Evolutionary conservation across 495 filamentous ascomycete species (phyloP), one percentile per base, ranked within the genome.

Genomic region (Aspergillus kassunensis): DNA sequence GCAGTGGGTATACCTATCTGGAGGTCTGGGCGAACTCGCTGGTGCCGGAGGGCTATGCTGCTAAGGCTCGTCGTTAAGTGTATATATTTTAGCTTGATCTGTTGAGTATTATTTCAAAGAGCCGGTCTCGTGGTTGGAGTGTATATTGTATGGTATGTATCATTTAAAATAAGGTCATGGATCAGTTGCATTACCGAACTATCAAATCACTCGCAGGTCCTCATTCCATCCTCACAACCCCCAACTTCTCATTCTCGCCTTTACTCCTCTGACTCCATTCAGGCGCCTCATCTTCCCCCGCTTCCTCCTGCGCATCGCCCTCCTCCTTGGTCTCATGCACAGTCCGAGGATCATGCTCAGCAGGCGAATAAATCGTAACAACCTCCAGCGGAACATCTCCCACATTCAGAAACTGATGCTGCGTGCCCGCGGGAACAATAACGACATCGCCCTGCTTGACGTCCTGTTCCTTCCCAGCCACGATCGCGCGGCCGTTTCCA

Each of bases 341-440:
- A 12, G 79, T 79, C 25, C 65, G 71, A 1, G 76, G 62, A 40
- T 75, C 69, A 58, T 85, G 82, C 60, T 85, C 80, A 0, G 82
- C 81, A 0, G 81, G 80, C 1, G 75, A 76, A 57, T 85, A 86
- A n/a, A 84, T 73, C 0, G 80, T 85, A 15, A 83, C 76, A 18
- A 84, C 63, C 48, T 82, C 79, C 57, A 83, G 57, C 11, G 78
- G 73, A 19, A 64, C 66, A 6, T 69, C 61, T 2, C 78, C 80
- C 16, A 68, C 80, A 54, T 83, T 85, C n/a, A 84, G 63, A 56
- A 86, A 85, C 57, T 85, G 81, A 58, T 86, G 83, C 64, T 84
- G 78, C 10, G 82, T 84, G 0, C 82, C 81, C 0, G 82, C 82
- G 0, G 83, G 82, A 6, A 86, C 82, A 36, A 84, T 74, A 49